Evolutionary conservation across 306 rosid species (phyloP).

Genomic region (Rubus idaeus): DNA sequence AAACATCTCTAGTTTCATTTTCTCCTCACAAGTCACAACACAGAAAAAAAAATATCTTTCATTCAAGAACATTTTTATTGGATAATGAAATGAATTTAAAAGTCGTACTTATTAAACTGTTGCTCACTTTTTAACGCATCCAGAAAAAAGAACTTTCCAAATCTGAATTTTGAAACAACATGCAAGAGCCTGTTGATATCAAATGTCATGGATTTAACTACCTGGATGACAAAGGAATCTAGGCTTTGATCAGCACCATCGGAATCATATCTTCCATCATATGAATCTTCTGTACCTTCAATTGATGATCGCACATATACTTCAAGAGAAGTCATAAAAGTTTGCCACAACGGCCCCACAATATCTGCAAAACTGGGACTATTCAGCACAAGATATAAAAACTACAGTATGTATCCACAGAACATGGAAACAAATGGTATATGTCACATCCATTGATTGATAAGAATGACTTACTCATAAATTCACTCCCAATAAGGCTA

Average conservation of each 20-base stretch:
- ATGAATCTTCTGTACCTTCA: conserved; percentile 74
- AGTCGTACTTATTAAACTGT: no score
- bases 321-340: conserved; percentile 69
- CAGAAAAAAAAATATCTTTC: no score
- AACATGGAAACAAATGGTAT: conserved; percentile 14
- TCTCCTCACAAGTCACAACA: no score
- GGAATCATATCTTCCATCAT: conserved; percentile 91
- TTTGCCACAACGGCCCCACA: conserved; percentile 80
- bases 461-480: conserved; percentile 52
- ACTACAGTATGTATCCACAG: conserved; percentile 6
- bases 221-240: conserved; percentile 92
- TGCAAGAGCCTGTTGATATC: neutral
- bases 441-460: conserved; percentile 15
- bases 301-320: conserved; percentile 71
- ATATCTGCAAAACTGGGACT: conserved; percentile 54
- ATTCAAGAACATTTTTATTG: no score
- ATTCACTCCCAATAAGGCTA: conserved; percentile 60
- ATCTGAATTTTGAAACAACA: no score
- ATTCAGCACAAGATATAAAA: conserved; percentile 21
- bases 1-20: no score
- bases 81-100: no score
- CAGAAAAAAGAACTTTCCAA: no score
- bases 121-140: no score
- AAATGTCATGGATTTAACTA: conserved; percentile 28
- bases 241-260: conserved; percentile 92